Percentiles rank a stretch among this genome's conserved stretches.
These are phyloP conservation scores for Leptodontidium sp. DNA, from an alignment of 2,329 filamentous ascomycete species.

Conservation along the genomic window DNA sequence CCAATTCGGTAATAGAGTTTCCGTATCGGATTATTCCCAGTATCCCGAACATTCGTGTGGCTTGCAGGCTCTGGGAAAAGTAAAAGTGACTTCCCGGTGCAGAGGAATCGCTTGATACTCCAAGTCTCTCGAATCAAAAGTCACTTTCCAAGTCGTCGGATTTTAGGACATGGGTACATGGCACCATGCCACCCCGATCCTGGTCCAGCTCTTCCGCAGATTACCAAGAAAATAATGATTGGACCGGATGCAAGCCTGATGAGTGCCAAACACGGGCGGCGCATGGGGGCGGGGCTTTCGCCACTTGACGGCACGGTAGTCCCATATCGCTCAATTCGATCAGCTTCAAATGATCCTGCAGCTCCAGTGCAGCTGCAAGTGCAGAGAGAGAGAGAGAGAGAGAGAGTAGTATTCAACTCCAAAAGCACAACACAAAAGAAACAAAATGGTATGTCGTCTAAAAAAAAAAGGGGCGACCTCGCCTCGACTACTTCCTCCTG, in stretches of 20 bases:
- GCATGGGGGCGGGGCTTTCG: neutral
- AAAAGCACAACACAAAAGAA: neutral
- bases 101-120: neutral
- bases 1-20: neutral
- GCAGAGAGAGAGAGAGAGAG: neutral
- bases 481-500: neutral
- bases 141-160: neutral
- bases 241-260: constrained; percentile 2
- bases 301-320: neutral
- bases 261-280: neutral
- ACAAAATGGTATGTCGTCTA: neutral
- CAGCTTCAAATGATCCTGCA: neutral
- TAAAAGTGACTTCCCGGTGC: neutral
- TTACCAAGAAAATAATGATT: neutral
- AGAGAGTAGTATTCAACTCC: neutral
- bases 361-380: neutral
- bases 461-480: neutral
- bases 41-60: neutral
- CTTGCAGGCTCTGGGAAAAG: neutral
- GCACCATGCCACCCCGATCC: neutral
- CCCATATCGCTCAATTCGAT: neutral
- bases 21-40: neutral
- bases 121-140: neutral
- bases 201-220: neutral
- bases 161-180: neutral